Conservation (phyloP, 768 basidiomycete species). For the Mycena rebaudengoi region DNA sequence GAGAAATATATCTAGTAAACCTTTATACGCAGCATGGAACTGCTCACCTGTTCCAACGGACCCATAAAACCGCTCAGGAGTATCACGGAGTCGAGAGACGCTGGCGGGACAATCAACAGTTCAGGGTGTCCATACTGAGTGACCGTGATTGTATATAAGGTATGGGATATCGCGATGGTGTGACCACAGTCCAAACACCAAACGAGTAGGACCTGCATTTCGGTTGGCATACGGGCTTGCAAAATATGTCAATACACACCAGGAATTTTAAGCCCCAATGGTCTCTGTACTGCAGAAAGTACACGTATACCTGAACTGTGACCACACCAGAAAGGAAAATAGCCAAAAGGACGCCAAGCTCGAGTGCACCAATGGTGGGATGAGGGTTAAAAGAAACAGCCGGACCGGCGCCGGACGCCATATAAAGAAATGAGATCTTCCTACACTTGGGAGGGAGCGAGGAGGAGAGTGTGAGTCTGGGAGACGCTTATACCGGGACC, state of each 20-base stretch:
- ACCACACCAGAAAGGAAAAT: not conserved
- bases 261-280: not conserved
- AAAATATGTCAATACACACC: not conserved
- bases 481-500: too few species aligned
- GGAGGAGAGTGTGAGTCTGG: too few species aligned
- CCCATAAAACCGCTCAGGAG: not conserved
- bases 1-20: not conserved
- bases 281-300: too few species aligned
- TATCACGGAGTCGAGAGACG: not conserved
- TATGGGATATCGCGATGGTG: not conserved
- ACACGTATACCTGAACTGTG: not conserved
- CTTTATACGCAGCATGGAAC: too few species aligned
- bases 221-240: too few species aligned
- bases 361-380: not conserved
- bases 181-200: not conserved
- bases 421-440: too few species aligned
- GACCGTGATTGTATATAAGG: not conserved
- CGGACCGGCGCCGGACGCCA: too few species aligned
- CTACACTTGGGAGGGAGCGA: too few species aligned
- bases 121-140: not conserved
- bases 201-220: not conserved
- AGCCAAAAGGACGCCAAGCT: not conserved
- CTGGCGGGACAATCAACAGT: not conserved
- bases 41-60: not conserved
- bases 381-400: too few species aligned